Evolutionary conservation across 1,139 yeast genomes (phyloP), one percentile per base, ranked within the genome.

Genomic region (Wickerhamomyces sp.): DNA sequence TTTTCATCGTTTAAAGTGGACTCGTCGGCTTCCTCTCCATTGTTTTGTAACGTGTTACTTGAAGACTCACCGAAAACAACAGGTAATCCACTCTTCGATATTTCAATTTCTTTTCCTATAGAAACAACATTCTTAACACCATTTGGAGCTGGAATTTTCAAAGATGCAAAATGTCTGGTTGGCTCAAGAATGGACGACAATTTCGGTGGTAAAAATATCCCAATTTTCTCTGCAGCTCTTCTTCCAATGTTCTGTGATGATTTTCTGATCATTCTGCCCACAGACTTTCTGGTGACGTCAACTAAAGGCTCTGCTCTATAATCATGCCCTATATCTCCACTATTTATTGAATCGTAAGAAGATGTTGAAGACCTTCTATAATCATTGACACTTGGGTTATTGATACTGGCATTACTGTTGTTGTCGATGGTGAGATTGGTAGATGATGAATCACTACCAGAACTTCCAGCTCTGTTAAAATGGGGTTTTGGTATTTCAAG

Each of bases 151-250:
- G 93, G 95, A 27, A 93, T 79, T 62, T 90, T 91, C 56, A 93
- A 72, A 27, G 90, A 89, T 0, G 99, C 98, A 74, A 93, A 93
- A 61, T 91, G 97, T 46, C 99, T 75, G 15, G 89, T 84, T 9
- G 97, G 96, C 61, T 91, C 97, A 57, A 93, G 71, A 49, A 91
- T 84, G 2, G 95, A 89, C 1, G 94, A 80, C 45, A 91, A 85
- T 43, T 89, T 78, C 13, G 86, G 81, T 0, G 97, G 97, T 39
- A 91, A 71, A 54, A 84, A 86, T 31, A 88, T 89, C 0, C 96
- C 96, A 78, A 90, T 82, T 44, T 84, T 85, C 56, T 84, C 94
- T 0, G 95, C 96, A 2, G 95, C 95, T 51, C 81, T 82, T 44
- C 95, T 71, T 11, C 76, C 73, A 42, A 76, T 59, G 11, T 67